Evolutionary conservation across 371 early-diverging fungal genomes (phyloP).

Genomic region (Mucor sp.): DNA sequence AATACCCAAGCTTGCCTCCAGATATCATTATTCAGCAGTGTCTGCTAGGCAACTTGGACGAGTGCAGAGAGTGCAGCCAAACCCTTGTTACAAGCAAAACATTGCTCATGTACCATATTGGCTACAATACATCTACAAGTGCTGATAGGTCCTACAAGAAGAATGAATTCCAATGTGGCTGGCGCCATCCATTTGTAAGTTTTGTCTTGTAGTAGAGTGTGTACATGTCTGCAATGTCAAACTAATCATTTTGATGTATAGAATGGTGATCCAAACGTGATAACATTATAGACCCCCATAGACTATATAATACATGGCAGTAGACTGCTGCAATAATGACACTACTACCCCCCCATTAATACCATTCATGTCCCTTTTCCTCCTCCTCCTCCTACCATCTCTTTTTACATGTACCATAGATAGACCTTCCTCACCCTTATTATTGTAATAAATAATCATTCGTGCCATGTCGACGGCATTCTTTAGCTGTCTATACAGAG

Average conservation of each 20-base stretch:
- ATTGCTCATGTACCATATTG: conserved; percentile 61
- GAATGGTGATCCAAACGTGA: conserved; percentile 45
- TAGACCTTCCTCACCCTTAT: background rate
- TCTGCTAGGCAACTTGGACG: conserved; percentile 50
- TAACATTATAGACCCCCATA: conserved; percentile 22
- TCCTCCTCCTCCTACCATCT: background rate
- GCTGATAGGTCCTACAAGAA: conserved; percentile 54
- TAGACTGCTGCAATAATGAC: background rate
- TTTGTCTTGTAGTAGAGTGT: background rate
- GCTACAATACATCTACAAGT: conserved; percentile 65
- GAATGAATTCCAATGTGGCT: conserved; percentile 65
- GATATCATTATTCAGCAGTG: conserved; percentile 64
- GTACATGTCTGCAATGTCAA: background rate
- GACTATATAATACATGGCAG: background rate
- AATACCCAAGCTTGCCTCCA: conserved; percentile 46
- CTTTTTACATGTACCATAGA: background rate
- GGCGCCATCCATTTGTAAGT: conserved; percentile 71
- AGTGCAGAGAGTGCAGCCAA: conserved; percentile 41
- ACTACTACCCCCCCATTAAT: background rate
- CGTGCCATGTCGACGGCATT: no score
- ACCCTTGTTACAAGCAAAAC: conserved; percentile 56
- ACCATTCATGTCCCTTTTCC: no score
- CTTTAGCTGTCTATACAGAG: no score
- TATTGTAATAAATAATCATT: no score
- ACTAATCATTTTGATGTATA: conserved; percentile 5